Percentiles rank a stretch among this genome's conserved stretches.
Evolutionary conservation across 164 flowering plant species (phyloP).

Genomic region (Amborella trichopoda): DNA sequence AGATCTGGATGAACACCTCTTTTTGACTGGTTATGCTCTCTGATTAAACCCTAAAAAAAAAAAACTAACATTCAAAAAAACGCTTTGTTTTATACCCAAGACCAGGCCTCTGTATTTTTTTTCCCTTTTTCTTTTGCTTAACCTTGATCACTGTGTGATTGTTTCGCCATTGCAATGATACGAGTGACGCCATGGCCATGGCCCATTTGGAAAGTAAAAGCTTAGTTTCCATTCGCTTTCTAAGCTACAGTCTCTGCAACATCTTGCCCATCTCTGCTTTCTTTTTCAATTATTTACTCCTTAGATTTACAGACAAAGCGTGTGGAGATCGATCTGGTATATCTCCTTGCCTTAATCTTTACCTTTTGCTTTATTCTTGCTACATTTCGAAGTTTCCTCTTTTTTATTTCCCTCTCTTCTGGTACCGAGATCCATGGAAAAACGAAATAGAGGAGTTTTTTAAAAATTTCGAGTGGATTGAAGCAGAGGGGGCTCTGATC

Average conservation of each 20-base stretch:
- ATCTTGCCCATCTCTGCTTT: conserved; percentile 1
- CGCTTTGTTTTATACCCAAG: no score
- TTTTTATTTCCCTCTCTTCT: not conserved
- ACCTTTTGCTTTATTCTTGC: conserved; percentile 8
- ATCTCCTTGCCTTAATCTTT: conserved; percentile 17
- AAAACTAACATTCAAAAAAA: no score
- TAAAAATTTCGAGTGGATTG: no score
- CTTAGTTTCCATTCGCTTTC: not conserved
- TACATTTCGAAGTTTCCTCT: not conserved
- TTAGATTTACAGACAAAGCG: conserved; percentile 2
- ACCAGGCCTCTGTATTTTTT: no score
- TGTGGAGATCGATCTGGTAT: conserved; percentile 4
- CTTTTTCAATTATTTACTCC: not conserved
- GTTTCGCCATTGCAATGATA: conserved; percentile 3
- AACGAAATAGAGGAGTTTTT: no score
- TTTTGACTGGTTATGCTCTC: no score
- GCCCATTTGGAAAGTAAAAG: conserved; percentile 2
- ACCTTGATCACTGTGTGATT: no score
- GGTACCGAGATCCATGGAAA: no score
- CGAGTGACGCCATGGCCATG: conserved; percentile 1
- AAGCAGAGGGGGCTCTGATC: not conserved
- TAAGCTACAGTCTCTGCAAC: not conserved
- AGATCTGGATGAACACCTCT: no score
- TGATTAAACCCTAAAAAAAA: no score
- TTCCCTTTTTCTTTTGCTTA: no score